Evolutionary conservation across 805 yeast genomes (phyloP), one percentile per base, ranked within the genome.

Genomic region (Komagataella pseudopastoris): DNA sequence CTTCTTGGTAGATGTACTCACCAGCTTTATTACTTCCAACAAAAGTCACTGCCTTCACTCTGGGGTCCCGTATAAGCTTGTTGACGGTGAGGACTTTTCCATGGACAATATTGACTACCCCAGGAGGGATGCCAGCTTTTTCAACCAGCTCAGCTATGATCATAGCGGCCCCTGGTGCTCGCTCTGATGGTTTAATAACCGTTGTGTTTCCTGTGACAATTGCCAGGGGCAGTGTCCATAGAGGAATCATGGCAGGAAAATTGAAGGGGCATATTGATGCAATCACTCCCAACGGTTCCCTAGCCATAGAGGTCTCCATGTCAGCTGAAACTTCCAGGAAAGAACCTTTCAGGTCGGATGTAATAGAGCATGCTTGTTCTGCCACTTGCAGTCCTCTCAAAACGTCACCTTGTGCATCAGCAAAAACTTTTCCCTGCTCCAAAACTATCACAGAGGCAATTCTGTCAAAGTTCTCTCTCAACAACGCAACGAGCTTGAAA

Each of bases 21-120:
- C 91, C 91, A 45, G 90, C 90, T 62, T 76, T 77, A 70, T 83
- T 85, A 61, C 86, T 83, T 51, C 91, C 91, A 39, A 84, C 90
- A 64, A 84, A 84, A 46, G 89, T 83, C 55, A 84, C 75, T 46
- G 88, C 90, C 67, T 78, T 81, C 68, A 84, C 78, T 59, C 88
- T 74, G 48, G 86, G 85, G 63, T 83, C 89, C 60, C 81, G 83
- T 51, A 81, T 67, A 51, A 84, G 68, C 63, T 78, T 80, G 68
- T 81, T 82, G 51, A 84, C 91, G 48, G 89, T 81, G 52, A 76
- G 80, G 53, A 81, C 83, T 61, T 77, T 75, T 55, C 91, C 91
- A 63, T 84, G 91, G 52, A 84, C 81, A 55, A 83, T 72, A 67
- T 81, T 83, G 57, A 84, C 69, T 30, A 82, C 85, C 49, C 89